phyloP scores from a whole-genome alignment of 2,329 filamentous ascomycete genomes.

The Aspergillus fumigatiaffinis region DNA sequence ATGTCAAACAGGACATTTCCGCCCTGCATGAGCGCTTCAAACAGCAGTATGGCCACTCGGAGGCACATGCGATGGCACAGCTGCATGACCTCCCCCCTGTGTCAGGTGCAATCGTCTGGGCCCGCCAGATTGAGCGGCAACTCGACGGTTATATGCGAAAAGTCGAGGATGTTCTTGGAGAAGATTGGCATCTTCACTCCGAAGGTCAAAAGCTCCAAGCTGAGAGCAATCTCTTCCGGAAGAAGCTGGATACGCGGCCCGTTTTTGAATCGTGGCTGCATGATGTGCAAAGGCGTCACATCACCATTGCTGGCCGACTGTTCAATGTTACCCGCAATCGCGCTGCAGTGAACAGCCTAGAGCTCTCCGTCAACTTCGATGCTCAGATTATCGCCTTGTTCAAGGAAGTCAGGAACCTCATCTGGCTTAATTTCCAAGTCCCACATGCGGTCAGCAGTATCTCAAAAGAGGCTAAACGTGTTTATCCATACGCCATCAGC shows the following conservation, averaged over 20 bases:
- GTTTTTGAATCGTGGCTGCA: slow-evolving; percentile 96
- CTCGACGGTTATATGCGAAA: slow-evolving; percentile 97
- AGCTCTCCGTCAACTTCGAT: slow-evolving; percentile 94
- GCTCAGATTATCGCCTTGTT: slow-evolving; percentile 95
- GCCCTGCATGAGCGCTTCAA: slow-evolving; percentile 95
- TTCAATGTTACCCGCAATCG: slow-evolving; percentile 87
- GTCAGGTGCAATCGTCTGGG: slow-evolving; percentile 96
- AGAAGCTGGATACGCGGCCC: slow-evolving; percentile 88
- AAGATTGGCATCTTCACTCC: slow-evolving; percentile 89
- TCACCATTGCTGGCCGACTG: slow-evolving; percentile 85
- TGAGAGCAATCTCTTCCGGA: slow-evolving; percentile 89
- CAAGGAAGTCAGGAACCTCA: slow-evolving; percentile 94
- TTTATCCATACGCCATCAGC: slow-evolving; percentile 96
- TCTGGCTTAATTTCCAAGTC: slow-evolving; percentile 91
- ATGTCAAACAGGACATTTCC: slow-evolving; percentile 93
- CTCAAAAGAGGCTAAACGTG: slow-evolving; percentile 96
- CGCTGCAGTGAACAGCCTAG: slow-evolving; percentile 82
- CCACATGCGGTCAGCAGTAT: slow-evolving; percentile 93
- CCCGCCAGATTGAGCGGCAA: slow-evolving; percentile 92
- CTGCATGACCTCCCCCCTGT: slow-evolving; percentile 92
- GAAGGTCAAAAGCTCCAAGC: slow-evolving; percentile 91
- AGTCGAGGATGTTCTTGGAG: slow-evolving; percentile 94
- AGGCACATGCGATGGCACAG: slow-evolving; percentile 97
- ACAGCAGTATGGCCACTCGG: slow-evolving; percentile 96
- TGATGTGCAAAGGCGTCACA: slow-evolving; percentile 81